Evolutionary conservation across 2,329 filamentous ascomycete species (phyloP), one percentile per base, ranked within the genome.

Genomic region (Sporothrix mexicana): DNA sequence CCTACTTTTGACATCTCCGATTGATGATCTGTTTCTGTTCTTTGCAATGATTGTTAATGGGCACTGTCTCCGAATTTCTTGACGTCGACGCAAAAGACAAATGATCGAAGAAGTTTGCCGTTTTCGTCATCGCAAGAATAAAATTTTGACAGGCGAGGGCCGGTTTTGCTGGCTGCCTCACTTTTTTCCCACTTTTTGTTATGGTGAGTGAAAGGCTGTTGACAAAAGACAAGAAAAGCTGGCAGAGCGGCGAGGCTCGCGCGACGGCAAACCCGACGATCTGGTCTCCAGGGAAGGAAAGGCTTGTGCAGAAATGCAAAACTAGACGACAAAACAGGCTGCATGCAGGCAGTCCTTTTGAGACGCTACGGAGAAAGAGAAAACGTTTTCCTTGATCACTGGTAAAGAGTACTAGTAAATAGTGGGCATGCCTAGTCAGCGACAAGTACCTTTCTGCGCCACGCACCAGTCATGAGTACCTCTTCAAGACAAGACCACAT

Each of bases 201-300:
- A 36, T 7, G n/a, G n/a, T 36, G 7, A 36, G 30, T 36, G 30
- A 2, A 36, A 1, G 30, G 30, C 55, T 12, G 55, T 59, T 59
- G 55, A 57, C 2, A 59, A 30, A 59, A 36, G 7, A 25, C 15
- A 13, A 59, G 7, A 45, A 59, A 53, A 53, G 45, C 12, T 49
- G 43, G 43, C 43, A 25, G 17, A 12, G 10, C 36, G 36, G 23
- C 55, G 23, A 36, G 23, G 53, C n/a, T 12, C 12, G 17, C 36
- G 43, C 41, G 23, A 66, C 43, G 62, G 41, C 49, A 30, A 30
- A 13, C 23, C 62, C 62, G 62, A 45, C 43, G 43, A 49, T 66
- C 62, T 66, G 43, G 49, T 49, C 62, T 47, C 41, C 20, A 9
- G 3, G 43, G 41, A 49, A 49, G 59, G 41, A 64, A 45, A 45